phyloP scores from a whole-genome alignment of 2,329 filamentous ascomycete species.

The Neobulgaria alba region DNA sequence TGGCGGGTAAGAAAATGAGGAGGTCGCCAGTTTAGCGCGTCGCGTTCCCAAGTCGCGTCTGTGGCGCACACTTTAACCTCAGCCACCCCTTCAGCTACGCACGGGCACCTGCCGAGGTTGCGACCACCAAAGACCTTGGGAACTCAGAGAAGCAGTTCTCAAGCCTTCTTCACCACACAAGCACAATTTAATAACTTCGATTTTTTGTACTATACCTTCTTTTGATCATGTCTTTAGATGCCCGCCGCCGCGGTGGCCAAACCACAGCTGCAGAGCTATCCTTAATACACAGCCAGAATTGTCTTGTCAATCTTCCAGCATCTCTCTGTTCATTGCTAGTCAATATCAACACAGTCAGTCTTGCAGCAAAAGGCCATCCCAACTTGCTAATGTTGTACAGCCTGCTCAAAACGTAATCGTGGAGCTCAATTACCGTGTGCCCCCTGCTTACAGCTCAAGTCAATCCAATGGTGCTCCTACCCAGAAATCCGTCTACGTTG shows the following conservation, averaged over 20 bases:
- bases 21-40: slow-evolving; percentile 1
- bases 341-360: slow-evolving; percentile 78
- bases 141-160: neutral
- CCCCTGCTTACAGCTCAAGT: slow-evolving; percentile 39
- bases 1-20: slow-evolving; percentile 8
- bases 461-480: slow-evolving; percentile 38
- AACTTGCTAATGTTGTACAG: slow-evolving; percentile 38
- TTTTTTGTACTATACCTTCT: neutral
- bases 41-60: neutral
- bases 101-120: too few species aligned
- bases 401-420: slow-evolving; percentile 93
- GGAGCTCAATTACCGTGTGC: slow-evolving; percentile 70
- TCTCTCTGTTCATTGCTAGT: slow-evolving; percentile 77
- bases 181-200: neutral
- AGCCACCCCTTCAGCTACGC: slow-evolving; percentile 6
- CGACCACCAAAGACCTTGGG: slow-evolving; percentile 4
- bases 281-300: slow-evolving; percentile 83
- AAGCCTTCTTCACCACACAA: too few species aligned
- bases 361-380: too few species aligned
- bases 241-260: slow-evolving; percentile 38
- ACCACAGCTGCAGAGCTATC: slow-evolving; percentile 74
- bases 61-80: neutral
- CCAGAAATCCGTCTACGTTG: slow-evolving; percentile 71
- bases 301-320: slow-evolving; percentile 84
- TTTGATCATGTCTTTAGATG: slow-evolving; percentile 19